phyloP scores from a whole-genome alignment of 345 rosid species.

The Salix exigua region DNA sequence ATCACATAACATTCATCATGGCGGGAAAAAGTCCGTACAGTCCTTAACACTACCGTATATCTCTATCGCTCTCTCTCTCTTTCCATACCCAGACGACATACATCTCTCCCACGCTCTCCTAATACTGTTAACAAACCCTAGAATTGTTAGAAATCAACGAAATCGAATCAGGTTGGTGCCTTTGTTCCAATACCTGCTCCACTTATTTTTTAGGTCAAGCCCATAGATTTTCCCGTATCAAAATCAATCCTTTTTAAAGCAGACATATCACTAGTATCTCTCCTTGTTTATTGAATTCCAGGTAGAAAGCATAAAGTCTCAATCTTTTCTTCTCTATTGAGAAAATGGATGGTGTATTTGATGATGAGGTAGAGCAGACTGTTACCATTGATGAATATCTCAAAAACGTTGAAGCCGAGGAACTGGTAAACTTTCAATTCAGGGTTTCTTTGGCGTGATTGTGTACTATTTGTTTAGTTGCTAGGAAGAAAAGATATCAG shows the following conservation, averaged over 20 bases:
- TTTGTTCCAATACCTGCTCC: no score
- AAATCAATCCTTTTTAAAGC: background rate
- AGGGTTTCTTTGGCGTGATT: background rate
- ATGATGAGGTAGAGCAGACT: slow-evolving; percentile 65
- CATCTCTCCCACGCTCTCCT: background rate
- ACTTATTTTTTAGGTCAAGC: background rate
- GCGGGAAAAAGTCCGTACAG: slow-evolving; percentile 24
- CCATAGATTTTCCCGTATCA: background rate
- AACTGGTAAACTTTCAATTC: slow-evolving; percentile 49
- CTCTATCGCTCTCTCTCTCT: background rate
- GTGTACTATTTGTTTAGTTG: background rate
- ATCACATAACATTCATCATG: background rate
- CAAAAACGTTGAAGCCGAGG: slow-evolving; percentile 72
- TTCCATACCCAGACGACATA: background rate
- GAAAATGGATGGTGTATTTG: slow-evolving; percentile 51
- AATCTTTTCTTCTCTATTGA: background rate
- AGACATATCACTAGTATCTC: background rate
- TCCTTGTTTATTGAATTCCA: background rate
- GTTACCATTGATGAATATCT: slow-evolving; percentile 78
- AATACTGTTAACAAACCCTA: background rate
- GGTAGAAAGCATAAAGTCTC: slow-evolving; percentile 5
- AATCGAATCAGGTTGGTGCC: background rate
- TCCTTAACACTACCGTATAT: background rate
- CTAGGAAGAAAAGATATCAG: background rate
- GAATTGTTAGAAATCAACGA: background rate